These are phyloP conservation scores for Kodamaea alishanica DNA, from an alignment of 1,139 yeast genomes.

Conservation along the genomic window DNA sequence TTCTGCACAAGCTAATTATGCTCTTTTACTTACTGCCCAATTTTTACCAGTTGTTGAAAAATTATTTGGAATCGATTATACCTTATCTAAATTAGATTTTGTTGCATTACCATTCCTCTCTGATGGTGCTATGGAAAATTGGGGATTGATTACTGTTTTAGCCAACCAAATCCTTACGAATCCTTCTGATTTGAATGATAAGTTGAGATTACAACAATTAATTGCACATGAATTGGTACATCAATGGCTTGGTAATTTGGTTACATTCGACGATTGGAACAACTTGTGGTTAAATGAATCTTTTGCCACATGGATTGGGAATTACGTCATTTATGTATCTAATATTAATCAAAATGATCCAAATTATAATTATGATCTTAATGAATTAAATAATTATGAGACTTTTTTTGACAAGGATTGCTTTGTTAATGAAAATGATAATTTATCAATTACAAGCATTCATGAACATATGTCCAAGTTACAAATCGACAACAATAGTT, in stretches of 20 bases:
- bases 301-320: conserved; percentile 68
- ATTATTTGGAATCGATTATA: conserved; percentile 44
- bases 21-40: conserved; percentile 44
- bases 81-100: conserved; percentile 60
- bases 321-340: conserved; percentile 33
- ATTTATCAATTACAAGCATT: conserved; percentile 23
- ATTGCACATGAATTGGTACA: conserved; percentile 70
- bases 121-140: conserved; percentile 79
- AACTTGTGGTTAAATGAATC: conserved; percentile 72
- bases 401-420: conserved; percentile 42
- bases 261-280: conserved; percentile 65
- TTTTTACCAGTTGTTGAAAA: conserved; percentile 45
- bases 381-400: conserved; percentile 26
- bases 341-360: conserved; percentile 27
- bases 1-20: conserved; percentile 37
- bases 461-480: conserved; percentile 26
- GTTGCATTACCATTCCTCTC: conserved; percentile 64
- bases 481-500: conserved; percentile 38
- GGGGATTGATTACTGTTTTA: conserved; percentile 63
- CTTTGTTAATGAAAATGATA: conserved; percentile 20
- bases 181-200: conserved; percentile 16
- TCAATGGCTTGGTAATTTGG: conserved; percentile 71
- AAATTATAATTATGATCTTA: conserved; percentile 31
- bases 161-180: conserved; percentile 47
- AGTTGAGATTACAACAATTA: conserved; percentile 45